Base-by-base conservation (phyloP, 257 asterid genomes). In the Coffea eugenioides region DNA sequence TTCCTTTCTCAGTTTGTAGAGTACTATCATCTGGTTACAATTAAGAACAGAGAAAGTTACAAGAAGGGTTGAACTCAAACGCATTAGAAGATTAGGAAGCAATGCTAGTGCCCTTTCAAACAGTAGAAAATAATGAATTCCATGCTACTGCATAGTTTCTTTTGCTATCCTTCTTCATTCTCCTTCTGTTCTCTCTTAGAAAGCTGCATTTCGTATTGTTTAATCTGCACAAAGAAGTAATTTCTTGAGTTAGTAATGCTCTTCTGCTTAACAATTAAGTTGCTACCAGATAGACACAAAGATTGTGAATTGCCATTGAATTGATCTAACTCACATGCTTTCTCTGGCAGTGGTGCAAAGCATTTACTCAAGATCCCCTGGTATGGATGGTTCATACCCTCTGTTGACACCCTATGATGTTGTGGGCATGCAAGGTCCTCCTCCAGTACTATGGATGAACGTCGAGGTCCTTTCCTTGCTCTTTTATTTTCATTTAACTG, bases 391-490 rank as follows among this genome's bases (percentile, higher is more conserved):
- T 54, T 72, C 57, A 57, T 56, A 45, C 36, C 84, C 83, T 15
- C 41, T 90, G 20, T 1, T 80, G n/a, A 61, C 86, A 5, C 92
- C 95, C 34, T 66, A 79, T 43, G 81, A 85, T 21, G 2, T 88
- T 57, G 36, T 23, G 10, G 48, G 45, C 61, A 86, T 87, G 69
- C 73, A 51, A 39, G 34, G 34, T 31, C 75, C 69, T 62, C 54
- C 81, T 59, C 82, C 83, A 48, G 78, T 89, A 41, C 79, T 94
- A 43, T 94, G 98, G 98, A n/a, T 94, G 73, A 94, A 94, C 86
- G 85, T 93, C 56, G 94, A 92, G 98, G 98, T 94, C 48, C 71
- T 61, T 78, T 73, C 80, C 80, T 52, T 81, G 31, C 41, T 51
- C 21, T 18, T 48, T 39, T 49, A 45, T 14, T 66, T 51, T 52